Percentiles rank a stretch among this genome's conserved stretches.
Conservation (phyloP, 257 asterid species). For the Petunia axillaris region DNA sequence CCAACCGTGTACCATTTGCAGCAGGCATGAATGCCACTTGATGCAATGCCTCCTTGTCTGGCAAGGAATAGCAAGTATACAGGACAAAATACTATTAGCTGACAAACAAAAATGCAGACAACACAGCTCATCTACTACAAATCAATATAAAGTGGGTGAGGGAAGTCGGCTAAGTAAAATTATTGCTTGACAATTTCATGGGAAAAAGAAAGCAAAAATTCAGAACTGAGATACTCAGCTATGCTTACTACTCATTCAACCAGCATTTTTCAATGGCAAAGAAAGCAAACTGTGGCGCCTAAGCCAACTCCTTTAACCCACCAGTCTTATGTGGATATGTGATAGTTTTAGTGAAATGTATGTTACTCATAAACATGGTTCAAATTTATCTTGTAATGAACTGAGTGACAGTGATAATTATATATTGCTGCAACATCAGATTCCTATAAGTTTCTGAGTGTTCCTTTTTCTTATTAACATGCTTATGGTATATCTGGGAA, state of each 20-base stretch:
- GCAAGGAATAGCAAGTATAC: constrained; percentile 32
- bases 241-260: constrained; percentile 5
- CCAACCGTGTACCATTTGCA: constrained; percentile 95
- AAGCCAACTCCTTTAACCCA: neutral
- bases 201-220: neutral
- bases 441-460: too few species aligned
- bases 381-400: neutral
- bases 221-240: neutral
- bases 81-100: constrained; percentile 12
- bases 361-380: constrained; percentile 1
- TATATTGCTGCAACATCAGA: too few species aligned
- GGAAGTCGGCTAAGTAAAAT: neutral
- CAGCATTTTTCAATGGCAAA: neutral
- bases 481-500: too few species aligned
- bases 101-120: constrained; percentile 10
- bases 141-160: neutral
- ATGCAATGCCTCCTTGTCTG: constrained; percentile 70
- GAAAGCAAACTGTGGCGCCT: neutral
- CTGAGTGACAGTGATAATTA: too few species aligned
- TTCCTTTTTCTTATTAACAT: too few species aligned
- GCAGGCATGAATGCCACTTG: constrained; percentile 92
- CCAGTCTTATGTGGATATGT: neutral
- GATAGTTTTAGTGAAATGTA: neutral
- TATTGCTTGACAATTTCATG: neutral
- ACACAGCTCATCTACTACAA: constrained; percentile 22